phyloP scores from a whole-genome alignment of 257 asterid genomes.

The Capsicum chinense region DNA sequence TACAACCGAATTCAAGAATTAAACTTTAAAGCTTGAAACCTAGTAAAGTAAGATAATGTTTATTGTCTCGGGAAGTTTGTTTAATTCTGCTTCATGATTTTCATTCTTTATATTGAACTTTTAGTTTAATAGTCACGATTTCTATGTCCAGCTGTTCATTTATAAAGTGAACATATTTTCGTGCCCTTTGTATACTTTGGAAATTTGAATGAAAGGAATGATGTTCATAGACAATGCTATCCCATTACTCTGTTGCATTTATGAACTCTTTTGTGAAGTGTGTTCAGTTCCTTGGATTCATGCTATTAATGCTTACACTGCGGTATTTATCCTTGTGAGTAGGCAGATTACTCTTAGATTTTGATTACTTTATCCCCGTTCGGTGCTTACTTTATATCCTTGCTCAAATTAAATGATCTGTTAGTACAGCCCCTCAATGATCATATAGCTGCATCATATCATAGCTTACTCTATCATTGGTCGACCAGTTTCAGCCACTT shows the following conservation, averaged over 20 bases:
- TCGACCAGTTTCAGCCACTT: neutral
- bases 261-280: neutral
- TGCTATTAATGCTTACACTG: neutral
- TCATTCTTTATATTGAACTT: neutral
- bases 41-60: slow-evolving; percentile 26
- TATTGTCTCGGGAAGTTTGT: slow-evolving; percentile 18
- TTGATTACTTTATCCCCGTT: neutral
- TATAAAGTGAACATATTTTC: slow-evolving; percentile 14
- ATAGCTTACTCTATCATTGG: neutral
- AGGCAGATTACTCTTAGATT: neutral
- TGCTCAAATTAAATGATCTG: neutral
- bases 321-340: neutral
- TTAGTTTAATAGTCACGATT: neutral
- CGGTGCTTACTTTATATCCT: neutral
- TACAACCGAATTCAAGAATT: neutral
- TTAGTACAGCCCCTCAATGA: neutral
- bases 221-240: slow-evolving; percentile 25
- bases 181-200: slow-evolving; percentile 4
- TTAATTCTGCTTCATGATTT: slow-evolving; percentile 32
- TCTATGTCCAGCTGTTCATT: slow-evolving; percentile 1
- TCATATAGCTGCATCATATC: neutral
- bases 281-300: neutral
- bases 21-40: slow-evolving; percentile 6
- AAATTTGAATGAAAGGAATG: slow-evolving; percentile 18
- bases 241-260: neutral